These are phyloP conservation scores for Oryza australiensis DNA, from an alignment of 176 grass and related monocot genomes.

Conservation along the genomic window DNA sequence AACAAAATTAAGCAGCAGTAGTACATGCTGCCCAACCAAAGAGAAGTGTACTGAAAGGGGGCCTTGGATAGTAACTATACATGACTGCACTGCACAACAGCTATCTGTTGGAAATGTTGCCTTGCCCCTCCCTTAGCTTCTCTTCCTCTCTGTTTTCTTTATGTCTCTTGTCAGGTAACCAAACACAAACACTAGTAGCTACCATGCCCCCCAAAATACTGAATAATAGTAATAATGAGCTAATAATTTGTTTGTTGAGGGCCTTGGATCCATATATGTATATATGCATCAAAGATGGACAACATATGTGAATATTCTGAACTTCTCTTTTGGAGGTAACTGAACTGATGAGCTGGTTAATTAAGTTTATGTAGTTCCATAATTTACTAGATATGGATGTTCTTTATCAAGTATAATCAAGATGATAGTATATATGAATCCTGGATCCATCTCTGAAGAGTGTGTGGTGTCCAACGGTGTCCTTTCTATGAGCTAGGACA, in stretches of 20 bases:
- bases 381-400: background rate
- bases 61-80: constrained; percentile 78
- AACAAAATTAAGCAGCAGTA: constrained; percentile 29
- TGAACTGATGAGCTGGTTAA: background rate
- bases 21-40: constrained; percentile 69
- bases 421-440: background rate
- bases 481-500: constrained; percentile 24
- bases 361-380: background rate
- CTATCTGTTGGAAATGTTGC: constrained; percentile 69
- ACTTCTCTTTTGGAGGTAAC: background rate
- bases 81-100: constrained; percentile 50
- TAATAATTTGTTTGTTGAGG: constrained; percentile 28
- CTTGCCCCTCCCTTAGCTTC: background rate
- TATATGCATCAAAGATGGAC: background rate
- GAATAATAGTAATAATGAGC: constrained; percentile 16
- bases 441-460: background rate
- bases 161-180: constrained; percentile 62
- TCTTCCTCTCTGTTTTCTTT: constrained; percentile 27
- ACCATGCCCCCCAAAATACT: background rate
- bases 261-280: background rate
- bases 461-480: constrained; percentile 38
- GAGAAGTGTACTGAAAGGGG: constrained; percentile 56
- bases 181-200: background rate
- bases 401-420: background rate
- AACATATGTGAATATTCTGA: background rate